These are phyloP conservation scores for Diaporthe sp. DNA, from an alignment of 2,329 filamentous ascomycete genomes.

Conservation along the genomic window DNA sequence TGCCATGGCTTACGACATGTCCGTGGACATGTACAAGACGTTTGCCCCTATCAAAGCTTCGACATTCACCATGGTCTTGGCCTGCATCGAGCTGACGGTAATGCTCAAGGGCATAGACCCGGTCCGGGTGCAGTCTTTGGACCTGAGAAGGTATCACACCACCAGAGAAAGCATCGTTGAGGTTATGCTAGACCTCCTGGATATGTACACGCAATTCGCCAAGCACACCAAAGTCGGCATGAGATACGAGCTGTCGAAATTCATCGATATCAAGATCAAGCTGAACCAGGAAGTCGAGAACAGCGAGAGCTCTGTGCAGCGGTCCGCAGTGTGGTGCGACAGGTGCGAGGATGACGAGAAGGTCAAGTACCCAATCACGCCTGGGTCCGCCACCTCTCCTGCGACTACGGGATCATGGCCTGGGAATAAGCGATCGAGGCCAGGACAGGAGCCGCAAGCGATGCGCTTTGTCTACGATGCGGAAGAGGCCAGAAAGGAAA, in stretches of 20 bases:
- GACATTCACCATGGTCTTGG: constrained; percentile 86
- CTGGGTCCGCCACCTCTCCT: constrained; percentile 56
- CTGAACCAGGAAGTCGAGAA: constrained; percentile 86
- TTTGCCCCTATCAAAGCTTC: constrained; percentile 93
- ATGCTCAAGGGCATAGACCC: constrained; percentile 73
- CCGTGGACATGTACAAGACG: constrained; percentile 91
- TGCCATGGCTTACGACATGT: constrained; percentile 82
- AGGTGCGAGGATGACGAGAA: constrained; percentile 60
- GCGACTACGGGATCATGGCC: constrained; percentile 56
- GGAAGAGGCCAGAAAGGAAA: constrained; percentile 80
- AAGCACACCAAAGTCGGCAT: constrained; percentile 81
- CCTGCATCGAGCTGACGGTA: constrained; percentile 84
- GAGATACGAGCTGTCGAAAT: constrained; percentile 79
- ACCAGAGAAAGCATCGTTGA: constrained; percentile 71
- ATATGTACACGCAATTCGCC: constrained; percentile 90
- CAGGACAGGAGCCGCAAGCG: constrained; percentile 71
- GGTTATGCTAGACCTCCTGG: constrained; percentile 89
- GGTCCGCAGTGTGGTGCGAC: constrained; percentile 72
- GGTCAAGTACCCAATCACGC: constrained; percentile 52
- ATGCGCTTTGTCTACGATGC: constrained; percentile 92
- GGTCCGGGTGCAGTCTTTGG: constrained; percentile 64
- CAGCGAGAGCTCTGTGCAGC: constrained; percentile 69
- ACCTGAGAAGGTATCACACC: constrained; percentile 62
- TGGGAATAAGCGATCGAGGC: constrained; percentile 56
- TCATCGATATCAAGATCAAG: constrained; percentile 88